Evolutionary conservation across 2,329 filamentous ascomycete genomes (phyloP).

Genomic region (Fusarium sp.): DNA sequence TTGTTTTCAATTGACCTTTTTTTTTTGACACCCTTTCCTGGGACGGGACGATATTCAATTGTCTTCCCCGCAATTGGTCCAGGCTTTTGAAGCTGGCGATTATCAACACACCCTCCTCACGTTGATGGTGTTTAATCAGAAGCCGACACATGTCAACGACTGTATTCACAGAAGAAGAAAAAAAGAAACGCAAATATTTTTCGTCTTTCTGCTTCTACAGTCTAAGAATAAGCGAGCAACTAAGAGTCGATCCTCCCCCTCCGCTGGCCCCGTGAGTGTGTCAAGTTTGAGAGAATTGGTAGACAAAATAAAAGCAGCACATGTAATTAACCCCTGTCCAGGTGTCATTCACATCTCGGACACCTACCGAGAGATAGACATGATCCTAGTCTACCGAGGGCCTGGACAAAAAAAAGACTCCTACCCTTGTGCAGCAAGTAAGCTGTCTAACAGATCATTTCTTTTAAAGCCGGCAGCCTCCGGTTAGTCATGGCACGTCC

Average conservation of each 20-base stretch:
- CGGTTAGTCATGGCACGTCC: constrained; percentile 31
- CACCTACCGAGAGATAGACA: constrained; percentile 29
- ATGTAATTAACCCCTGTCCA: not conserved
- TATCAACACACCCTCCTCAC: constrained; percentile 18
- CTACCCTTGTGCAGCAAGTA: not conserved
- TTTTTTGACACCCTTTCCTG: not conserved
- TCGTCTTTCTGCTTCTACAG: not conserved
- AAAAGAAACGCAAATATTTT: not conserved
- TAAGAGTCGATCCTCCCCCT: not conserved
- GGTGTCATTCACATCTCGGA: constrained; percentile 31
- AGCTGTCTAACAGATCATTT: constrained; percentile 17
- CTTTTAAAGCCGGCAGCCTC: constrained; percentile 18
- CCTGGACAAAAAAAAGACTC: constrained; percentile 1
- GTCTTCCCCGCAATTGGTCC: constrained; percentile 20
- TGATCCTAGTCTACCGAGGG: constrained; percentile 3
- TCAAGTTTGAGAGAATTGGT: not conserved
- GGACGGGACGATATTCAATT: constrained; percentile 11
- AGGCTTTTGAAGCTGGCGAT: not conserved
- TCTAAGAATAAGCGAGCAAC: not conserved
- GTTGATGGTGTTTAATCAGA: constrained; percentile 19
- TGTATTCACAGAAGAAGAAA: not conserved
- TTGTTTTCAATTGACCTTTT: constrained; percentile 21
- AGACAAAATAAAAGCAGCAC: constrained; percentile 8
- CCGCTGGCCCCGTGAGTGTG: not conserved
- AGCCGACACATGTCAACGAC: constrained; percentile 7